A percentile compares a stretch with the other conserved stretches of the same genome.
Evolutionary conservation across 768 basidiomycete species (phyloP).

Genomic region (Thelephora ganbajun): DNA sequence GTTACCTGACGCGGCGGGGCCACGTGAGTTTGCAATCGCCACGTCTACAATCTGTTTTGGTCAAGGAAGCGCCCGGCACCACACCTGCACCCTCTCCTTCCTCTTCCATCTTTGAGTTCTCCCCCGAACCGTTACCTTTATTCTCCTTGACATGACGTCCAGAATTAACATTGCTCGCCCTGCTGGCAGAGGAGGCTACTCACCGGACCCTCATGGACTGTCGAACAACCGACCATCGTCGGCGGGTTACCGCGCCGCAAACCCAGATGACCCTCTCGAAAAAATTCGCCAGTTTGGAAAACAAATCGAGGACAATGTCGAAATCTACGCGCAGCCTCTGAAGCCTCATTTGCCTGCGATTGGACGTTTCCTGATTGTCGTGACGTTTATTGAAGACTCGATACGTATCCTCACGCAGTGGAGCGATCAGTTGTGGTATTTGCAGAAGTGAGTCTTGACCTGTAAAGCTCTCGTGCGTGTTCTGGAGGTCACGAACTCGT

Average conservation of each 20-base stretch:
- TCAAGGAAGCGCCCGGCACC: no score
- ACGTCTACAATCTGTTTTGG: slow-evolving; percentile 1
- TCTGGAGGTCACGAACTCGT: neutral
- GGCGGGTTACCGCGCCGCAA: slow-evolving; percentile 58
- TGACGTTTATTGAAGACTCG: slow-evolving; percentile 96
- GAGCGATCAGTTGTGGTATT: slow-evolving; percentile 96
- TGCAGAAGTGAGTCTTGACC: slow-evolving; percentile 63
- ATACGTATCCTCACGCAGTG: slow-evolving; percentile 88
- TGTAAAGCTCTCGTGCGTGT: slow-evolving; percentile 6
- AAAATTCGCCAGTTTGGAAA: slow-evolving; percentile 57
- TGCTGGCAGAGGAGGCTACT: slow-evolving; percentile 31
- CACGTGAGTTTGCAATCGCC: neutral
- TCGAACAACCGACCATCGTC: slow-evolving; percentile 54
- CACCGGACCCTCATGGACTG: slow-evolving; percentile 67
- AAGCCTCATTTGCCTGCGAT: slow-evolving; percentile 89
- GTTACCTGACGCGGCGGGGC: neutral
- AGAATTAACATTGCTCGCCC: slow-evolving; percentile 77
- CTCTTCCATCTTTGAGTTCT: slow-evolving; percentile 3
- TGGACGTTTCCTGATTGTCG: slow-evolving; percentile 93
- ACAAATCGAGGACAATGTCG: slow-evolving; percentile 82
- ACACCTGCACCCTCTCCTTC: neutral
- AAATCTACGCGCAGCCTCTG: slow-evolving; percentile 86
- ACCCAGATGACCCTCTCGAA: slow-evolving; percentile 74
- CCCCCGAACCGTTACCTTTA: slow-evolving; percentile 6
- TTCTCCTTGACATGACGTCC: slow-evolving; percentile 43